A percentile compares a stretch with the other conserved stretches of the same genome.
Conservation (phyloP, 78 protist genomes). For the Polysphondylium violaceum region DNA sequence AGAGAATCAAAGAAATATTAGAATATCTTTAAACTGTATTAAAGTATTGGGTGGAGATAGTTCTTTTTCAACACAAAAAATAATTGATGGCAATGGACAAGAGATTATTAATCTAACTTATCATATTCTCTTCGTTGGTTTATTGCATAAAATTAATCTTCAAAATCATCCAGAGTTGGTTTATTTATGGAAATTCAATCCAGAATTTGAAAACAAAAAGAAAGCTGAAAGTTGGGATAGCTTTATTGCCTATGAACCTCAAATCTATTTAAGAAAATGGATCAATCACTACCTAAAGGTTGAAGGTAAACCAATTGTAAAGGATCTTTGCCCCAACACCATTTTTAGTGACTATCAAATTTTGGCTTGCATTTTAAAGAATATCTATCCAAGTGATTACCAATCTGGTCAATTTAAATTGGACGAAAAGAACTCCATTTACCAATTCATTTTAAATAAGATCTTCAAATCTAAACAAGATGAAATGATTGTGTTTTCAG, state of each 20-base stretch:
- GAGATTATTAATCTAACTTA: slow-evolving; percentile 17
- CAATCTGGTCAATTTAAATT: too few species aligned
- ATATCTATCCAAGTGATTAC: slow-evolving; percentile 7
- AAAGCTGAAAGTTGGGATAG: slow-evolving; percentile 66
- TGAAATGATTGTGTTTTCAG: not conserved
- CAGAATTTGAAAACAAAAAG: slow-evolving; percentile 3
- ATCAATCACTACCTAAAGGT: slow-evolving; percentile 43
- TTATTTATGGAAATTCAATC: slow-evolving; percentile 57
- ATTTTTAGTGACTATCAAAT: not conserved
- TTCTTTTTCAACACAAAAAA: not conserved
- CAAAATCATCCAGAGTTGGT: slow-evolving; percentile 52
- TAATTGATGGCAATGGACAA: not conserved
- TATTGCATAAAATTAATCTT: slow-evolving; percentile 16
- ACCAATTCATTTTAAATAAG: too few species aligned
- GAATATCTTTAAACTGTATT: slow-evolving; percentile 21
- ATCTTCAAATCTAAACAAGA: too few species aligned
- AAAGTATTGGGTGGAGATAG: slow-evolving; percentile 4
- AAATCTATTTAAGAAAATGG: slow-evolving; percentile 29
- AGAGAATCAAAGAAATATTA: slow-evolving; percentile 12
- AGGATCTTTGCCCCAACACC: not conserved
- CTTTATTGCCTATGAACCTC: slow-evolving; percentile 41
- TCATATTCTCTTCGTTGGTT: slow-evolving; percentile 42
- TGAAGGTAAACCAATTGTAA: not conserved
- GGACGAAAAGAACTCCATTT: too few species aligned
- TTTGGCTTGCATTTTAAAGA: not conserved